These are phyloP conservation scores for Penicillium sp. DNA, from an alignment of 2,329 filamentous ascomycete genomes.

Conservation along the genomic window DNA sequence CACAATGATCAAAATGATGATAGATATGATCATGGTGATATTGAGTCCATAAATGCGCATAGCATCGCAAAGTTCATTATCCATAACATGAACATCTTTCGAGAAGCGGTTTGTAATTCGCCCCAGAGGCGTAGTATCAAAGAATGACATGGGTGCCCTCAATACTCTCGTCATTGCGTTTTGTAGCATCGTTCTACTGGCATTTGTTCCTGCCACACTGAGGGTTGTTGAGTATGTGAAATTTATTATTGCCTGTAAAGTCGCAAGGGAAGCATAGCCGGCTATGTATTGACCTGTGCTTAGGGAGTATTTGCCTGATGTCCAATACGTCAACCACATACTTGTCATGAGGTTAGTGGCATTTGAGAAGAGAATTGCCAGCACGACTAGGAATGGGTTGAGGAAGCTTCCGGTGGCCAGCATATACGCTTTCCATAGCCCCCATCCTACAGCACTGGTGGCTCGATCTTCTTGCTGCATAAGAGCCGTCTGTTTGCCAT, in stretches of 20 bases:
- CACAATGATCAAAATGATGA: slow-evolving; percentile 88
- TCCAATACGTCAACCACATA: slow-evolving; percentile 94
- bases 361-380: slow-evolving; percentile 68
- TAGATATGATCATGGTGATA: slow-evolving; percentile 72
- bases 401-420: slow-evolving; percentile 67
- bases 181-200: slow-evolving; percentile 77
- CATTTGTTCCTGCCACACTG: slow-evolving; percentile 72
- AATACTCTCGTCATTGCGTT: slow-evolving; percentile 73
- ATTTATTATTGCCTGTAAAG: slow-evolving; percentile 66
- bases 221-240: slow-evolving; percentile 77
- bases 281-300: slow-evolving; percentile 67
- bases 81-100: slow-evolving; percentile 93
- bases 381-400: slow-evolving; percentile 56
- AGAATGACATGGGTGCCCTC: slow-evolving; percentile 76
- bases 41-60: slow-evolving; percentile 92
- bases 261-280: slow-evolving; percentile 67
- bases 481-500: slow-evolving; percentile 31
- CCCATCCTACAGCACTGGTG: slow-evolving; percentile 72
- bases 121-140: slow-evolving; percentile 92
- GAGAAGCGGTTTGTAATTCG: slow-evolving; percentile 96
- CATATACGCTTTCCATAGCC: slow-evolving; percentile 74
- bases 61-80: slow-evolving; percentile 82
- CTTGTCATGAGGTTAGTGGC: slow-evolving; percentile 82
- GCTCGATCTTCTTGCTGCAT: slow-evolving; percentile 57
- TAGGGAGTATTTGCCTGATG: slow-evolving; percentile 67